Evolutionary conservation across 176 grass and related monocot species (phyloP).

Genomic region (Carex scoparia): DNA sequence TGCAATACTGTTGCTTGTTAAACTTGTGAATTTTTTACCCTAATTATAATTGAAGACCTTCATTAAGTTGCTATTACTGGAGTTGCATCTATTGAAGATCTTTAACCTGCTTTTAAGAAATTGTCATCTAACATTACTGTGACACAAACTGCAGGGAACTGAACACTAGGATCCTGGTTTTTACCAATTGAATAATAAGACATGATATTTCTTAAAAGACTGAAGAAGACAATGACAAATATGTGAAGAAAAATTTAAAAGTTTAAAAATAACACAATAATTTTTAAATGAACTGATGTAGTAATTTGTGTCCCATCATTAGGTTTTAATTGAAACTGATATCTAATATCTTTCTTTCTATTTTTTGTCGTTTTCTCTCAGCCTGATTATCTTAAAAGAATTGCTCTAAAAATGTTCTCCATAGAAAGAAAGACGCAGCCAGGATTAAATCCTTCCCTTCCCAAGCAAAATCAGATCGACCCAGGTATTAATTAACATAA

Average conservation of each 20-base stretch:
- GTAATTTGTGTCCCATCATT: background rate
- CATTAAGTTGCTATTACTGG: background rate
- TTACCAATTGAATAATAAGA: background rate
- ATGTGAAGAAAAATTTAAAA: background rate
- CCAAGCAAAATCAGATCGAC: constrained; percentile 6
- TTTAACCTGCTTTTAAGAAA: background rate
- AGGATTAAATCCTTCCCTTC: too few relatives aligned
- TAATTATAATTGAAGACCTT: background rate
- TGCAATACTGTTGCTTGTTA: background rate
- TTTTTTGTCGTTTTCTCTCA: constrained; percentile 26
- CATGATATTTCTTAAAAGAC: background rate
- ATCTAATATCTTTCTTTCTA: constrained; percentile 23
- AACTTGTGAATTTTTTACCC: background rate
- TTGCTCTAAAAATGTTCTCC: constrained; percentile 82
- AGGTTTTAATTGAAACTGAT: background rate
- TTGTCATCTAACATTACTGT: background rate
- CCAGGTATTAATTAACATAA: constrained; percentile 31
- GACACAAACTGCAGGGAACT: background rate
- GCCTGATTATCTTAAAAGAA: constrained; percentile 87
- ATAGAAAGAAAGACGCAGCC: constrained; percentile 31
- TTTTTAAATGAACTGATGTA: background rate
- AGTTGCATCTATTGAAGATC: background rate
- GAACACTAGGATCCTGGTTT: background rate
- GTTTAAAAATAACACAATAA: background rate
- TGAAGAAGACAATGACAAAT: constrained; percentile 17